These are phyloP conservation scores for Microbotryum silenes-acaulis DNA, from an alignment of 1,284 basidiomycete genomes.

Conservation along the genomic window DNA sequence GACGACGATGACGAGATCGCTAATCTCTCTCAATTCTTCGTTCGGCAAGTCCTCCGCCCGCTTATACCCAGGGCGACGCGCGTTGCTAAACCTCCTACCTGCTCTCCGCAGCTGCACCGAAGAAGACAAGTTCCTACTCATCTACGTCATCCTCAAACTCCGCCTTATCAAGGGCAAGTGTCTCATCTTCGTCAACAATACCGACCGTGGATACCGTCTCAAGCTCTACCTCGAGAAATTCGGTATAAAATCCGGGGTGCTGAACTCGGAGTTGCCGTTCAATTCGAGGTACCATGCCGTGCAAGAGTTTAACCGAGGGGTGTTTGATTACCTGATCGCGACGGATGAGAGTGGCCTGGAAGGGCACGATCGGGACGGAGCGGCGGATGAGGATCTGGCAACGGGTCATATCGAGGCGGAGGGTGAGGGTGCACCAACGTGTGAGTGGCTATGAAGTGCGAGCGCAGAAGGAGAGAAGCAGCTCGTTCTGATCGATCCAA, in stretches of 20 bases:
- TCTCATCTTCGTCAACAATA: constrained; percentile 93
- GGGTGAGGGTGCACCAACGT: constrained; percentile 33
- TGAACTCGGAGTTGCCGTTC: constrained; percentile 91
- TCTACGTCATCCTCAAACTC: constrained; percentile 90
- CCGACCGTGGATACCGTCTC: constrained; percentile 86
- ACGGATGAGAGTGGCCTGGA: constrained; percentile 74
- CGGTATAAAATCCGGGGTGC: constrained; percentile 88
- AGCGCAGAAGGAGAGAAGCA: constrained; percentile 43
- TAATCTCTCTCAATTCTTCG: constrained; percentile 76
- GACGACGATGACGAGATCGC: constrained; percentile 72
- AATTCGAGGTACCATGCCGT: constrained; percentile 96
- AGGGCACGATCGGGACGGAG: constrained; percentile 40
- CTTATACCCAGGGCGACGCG: neutral
- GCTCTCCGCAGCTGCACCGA: constrained; percentile 61
- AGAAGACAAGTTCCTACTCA: constrained; percentile 89
- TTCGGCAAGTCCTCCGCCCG: constrained; percentile 48
- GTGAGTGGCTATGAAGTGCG: constrained; percentile 37
- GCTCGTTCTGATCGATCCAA: constrained; percentile 33
- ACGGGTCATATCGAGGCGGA: constrained; percentile 41
- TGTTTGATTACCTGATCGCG: constrained; percentile 97
- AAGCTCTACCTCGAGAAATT: constrained; percentile 98
- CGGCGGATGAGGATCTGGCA: constrained; percentile 47
- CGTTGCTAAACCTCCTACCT: constrained; percentile 10
- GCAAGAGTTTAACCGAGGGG: constrained; percentile 97
- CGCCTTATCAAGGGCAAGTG: constrained; percentile 93